Conservation (phyloP, 2,329 filamentous ascomycete genomes). For the Alternaria arbusti region DNA sequence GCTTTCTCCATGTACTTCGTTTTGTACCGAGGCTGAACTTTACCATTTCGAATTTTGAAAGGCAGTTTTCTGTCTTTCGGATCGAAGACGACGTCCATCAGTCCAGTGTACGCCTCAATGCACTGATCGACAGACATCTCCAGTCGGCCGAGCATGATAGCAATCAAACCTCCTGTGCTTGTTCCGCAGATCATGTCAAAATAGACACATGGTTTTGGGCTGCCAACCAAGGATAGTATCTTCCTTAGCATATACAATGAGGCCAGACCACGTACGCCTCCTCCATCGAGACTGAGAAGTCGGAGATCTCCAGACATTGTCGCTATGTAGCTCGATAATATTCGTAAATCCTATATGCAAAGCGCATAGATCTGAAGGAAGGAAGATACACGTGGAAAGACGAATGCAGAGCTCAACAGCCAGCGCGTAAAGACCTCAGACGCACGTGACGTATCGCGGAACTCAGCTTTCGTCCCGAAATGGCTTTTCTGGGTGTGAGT, state of each 20-base stretch:
- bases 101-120: conserved; percentile 13
- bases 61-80: conserved; percentile 4
- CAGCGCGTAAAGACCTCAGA: neutral
- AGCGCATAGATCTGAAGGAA: neutral
- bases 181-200: conserved; percentile 33
- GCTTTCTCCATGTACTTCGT: conserved; percentile 15
- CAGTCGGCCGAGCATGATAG: conserved; percentile 24
- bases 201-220: conserved; percentile 16
- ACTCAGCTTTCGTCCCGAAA: neutral
- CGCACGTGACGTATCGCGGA: neutral
- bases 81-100: conserved; percentile 14
- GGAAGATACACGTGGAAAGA: neutral
- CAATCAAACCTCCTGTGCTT: conserved; percentile 24
- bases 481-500: neutral
- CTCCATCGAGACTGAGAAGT: conserved; percentile 13
- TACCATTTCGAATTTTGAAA: conserved; percentile 11
- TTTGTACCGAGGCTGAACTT: conserved; percentile 16
- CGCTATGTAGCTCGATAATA: neutral
- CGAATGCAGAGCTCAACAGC: neutral
- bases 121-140: conserved; percentile 23
- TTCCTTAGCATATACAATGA: conserved; percentile 11
- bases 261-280: conserved; percentile 10
- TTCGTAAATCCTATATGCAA: neutral
- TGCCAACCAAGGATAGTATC: conserved; percentile 11
- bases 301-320: conserved; percentile 1